Evolutionary conservation across 2,329 filamentous ascomycete species (phyloP).

Genomic region (Periconia sp.): DNA sequence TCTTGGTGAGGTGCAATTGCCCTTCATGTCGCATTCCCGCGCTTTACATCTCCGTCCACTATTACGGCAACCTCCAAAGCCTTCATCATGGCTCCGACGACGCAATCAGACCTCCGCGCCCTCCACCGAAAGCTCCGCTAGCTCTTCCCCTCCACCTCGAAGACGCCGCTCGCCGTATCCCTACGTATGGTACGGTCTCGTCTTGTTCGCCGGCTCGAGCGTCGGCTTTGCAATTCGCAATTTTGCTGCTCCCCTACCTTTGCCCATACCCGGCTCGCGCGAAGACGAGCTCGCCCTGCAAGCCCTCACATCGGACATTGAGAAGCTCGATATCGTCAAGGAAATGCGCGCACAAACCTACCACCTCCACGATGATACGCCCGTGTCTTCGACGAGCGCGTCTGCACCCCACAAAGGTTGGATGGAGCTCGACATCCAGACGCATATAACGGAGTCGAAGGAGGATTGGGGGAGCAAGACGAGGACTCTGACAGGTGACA

Average conservation of each 20-base stretch:
- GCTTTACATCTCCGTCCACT: neutral
- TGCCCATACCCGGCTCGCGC: conserved; percentile 31
- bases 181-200: conserved; percentile 40
- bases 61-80: neutral
- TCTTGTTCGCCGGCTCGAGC: conserved; percentile 30
- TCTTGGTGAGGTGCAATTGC: conserved; percentile 2
- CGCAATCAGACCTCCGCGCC: conserved; percentile 4
- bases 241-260: conserved; percentile 31
- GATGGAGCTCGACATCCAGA: conserved; percentile 37
- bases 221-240: conserved; percentile 31
- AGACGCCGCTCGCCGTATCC: conserved; percentile 32
- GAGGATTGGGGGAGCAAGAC: conserved; percentile 20
- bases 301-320: conserved; percentile 31
- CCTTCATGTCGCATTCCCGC: conserved; percentile 21
- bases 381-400: conserved; percentile 10
- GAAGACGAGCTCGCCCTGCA: conserved; percentile 37
- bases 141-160: conserved; percentile 8
- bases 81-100: neutral
- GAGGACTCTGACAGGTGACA: conserved; percentile 30
- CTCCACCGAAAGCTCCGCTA: conserved; percentile 4
- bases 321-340: conserved; percentile 40
- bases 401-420: conserved; percentile 27
- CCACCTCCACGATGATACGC: conserved; percentile 30
- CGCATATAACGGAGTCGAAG: conserved; percentile 13
- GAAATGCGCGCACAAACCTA: conserved; percentile 35